Percentiles rank a stretch among this genome's conserved stretches.
phyloP scores from a whole-genome alignment of 2,329 filamentous ascomycete genomes.

The Thelonectria blattea region DNA sequence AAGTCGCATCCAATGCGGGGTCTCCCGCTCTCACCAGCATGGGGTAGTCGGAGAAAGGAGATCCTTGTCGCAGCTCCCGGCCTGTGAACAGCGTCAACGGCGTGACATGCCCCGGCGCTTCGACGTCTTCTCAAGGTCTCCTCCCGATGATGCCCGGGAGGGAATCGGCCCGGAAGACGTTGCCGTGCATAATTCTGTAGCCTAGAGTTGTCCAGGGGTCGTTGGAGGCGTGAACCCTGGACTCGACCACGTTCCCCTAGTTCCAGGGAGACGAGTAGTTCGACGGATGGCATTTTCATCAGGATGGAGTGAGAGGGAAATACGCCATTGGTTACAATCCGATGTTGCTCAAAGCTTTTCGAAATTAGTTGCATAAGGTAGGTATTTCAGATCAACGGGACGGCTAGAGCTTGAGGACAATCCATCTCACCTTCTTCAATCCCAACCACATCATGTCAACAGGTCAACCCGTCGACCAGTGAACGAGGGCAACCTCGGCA shows the following conservation, averaged over 20 bases:
- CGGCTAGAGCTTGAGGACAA: neutral
- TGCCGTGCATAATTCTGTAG: neutral
- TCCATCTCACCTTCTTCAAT: neutral
- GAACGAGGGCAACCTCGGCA: neutral
- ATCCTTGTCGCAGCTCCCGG: neutral
- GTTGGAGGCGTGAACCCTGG: neutral
- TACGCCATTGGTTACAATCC: neutral
- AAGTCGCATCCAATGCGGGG: constrained; percentile 5
- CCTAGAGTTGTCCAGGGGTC: neutral
- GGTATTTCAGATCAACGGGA: neutral
- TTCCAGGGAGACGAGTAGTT: neutral
- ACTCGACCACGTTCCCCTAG: neutral
- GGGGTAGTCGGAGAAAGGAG: constrained; percentile 1
- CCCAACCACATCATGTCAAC: no score
- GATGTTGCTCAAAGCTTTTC: neutral
- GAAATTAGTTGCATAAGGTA: neutral
- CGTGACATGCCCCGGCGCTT: neutral
- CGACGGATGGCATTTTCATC: neutral
- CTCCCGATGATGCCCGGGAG: neutral
- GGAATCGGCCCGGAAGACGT: neutral
- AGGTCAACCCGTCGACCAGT: no score
- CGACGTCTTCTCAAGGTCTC: neutral
- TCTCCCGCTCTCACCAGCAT: neutral
- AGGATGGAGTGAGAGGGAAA: neutral
- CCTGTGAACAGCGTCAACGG: neutral